Evolutionary conservation across 306 rosid genomes (phyloP), one percentile per base, ranked within the genome.

Genomic region (Cucumis hystrix): DNA sequence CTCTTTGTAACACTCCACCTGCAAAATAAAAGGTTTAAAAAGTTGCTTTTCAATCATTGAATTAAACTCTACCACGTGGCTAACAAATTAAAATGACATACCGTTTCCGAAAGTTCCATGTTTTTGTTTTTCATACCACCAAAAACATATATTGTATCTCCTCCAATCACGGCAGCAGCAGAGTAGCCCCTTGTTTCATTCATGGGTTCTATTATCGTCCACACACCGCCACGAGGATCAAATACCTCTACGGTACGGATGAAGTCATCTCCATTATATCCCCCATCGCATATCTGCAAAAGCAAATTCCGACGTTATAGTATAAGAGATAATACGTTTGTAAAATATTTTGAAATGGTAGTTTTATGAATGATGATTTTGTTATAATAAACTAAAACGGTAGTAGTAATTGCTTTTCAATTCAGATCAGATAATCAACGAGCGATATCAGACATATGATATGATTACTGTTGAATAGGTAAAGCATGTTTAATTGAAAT

Each of bases 231-330:
- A 21, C 84, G 86, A 70, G 86, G 91, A 49, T 85, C 91, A 59
- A 74, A 85, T 10, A 83, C 69, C 83, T 85, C 91, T 40, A 85
- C 84, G 7, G 87, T 74, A 6, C 89, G 76, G 51, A 80, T 66
- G 75, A 82, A 72, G 55, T 10, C 30, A 33, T 33, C 63, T 68
- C 91, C 87, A 81, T 75, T 61, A 35, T 55, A 83, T 6, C 91
- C 87, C 87, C 91, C 17, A 87, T 30, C 21, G 76, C 89, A 85
- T 82, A 85, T 78, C 91, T 85, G 81, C 21, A 41, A 16, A 79
- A 3, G 76, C 20, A 75, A 17, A 7, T 59, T n/a, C 65, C 40
- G 43, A 37, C 2, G 59, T 28, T 35, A 16, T 3, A 45, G 30
- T 33, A 40, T 51, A 67, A 39, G 6, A 41, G 8, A 18, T 10